A percentile compares a stretch with the other conserved stretches of the same genome.
phyloP scores from a whole-genome alignment of 495 filamentous ascomycete genomes.

The Annulohypoxylon nitens region DNA sequence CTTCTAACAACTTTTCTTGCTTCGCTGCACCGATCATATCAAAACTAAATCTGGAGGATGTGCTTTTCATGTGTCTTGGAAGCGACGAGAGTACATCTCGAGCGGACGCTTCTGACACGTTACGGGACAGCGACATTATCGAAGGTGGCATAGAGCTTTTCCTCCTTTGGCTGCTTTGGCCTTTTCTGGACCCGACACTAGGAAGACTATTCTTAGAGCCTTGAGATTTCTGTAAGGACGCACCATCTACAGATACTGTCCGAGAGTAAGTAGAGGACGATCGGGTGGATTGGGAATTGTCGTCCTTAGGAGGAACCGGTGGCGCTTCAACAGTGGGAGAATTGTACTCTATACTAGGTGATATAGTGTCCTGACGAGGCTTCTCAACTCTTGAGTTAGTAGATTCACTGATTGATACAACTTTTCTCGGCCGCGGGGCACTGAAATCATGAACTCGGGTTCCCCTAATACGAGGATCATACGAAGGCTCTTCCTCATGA shows the following conservation, averaged over 20 bases:
- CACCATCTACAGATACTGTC: slow-evolving; percentile 41
- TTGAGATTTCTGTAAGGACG: slow-evolving; percentile 23
- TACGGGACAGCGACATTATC: slow-evolving; percentile 53
- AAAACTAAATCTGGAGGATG: slow-evolving; percentile 90
- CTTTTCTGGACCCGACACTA: slow-evolving; percentile 12
- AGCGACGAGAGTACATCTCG: slow-evolving; percentile 63
- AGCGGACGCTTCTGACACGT: slow-evolving; percentile 56
- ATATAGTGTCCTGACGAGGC: slow-evolving; percentile 32
- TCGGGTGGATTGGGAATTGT: slow-evolving; percentile 39
- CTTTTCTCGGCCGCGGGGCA: slow-evolving; percentile 76
- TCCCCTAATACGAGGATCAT: slow-evolving; percentile 87
- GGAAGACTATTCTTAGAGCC: slow-evolving; percentile 44
- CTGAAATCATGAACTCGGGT: slow-evolving; percentile 93
- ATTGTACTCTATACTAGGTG: slow-evolving; percentile 25
- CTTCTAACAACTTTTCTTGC: slow-evolving; percentile 87
- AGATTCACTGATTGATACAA: slow-evolving; percentile 51
- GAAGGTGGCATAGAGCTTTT: slow-evolving; percentile 55
- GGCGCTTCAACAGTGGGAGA: slow-evolving; percentile 40
- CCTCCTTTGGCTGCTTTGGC: slow-evolving; percentile 51
- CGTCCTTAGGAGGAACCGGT: slow-evolving; percentile 58
- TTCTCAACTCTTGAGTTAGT: slow-evolving; percentile 27
- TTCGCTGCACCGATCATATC: slow-evolving; percentile 87
- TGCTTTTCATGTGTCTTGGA: slow-evolving; percentile 86
- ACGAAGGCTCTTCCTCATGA: slow-evolving; percentile 55
- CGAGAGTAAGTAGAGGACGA: slow-evolving; percentile 53